phyloP scores from a whole-genome alignment of 768 basidiomycete species.

The Termitomyces sp. region DNA sequence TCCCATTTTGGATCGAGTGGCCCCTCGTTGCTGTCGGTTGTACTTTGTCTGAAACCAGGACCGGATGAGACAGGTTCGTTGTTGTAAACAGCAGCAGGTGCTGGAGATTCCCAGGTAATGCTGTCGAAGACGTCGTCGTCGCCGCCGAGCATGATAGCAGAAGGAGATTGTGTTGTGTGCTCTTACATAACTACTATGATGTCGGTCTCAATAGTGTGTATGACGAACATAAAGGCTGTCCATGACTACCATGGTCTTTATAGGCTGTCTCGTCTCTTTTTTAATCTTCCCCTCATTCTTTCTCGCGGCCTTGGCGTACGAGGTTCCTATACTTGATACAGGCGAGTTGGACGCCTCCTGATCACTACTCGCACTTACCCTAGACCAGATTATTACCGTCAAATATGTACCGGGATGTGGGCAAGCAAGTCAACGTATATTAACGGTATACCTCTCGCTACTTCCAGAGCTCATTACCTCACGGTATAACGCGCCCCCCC shows the following conservation, averaged over 20 bases:
- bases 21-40: slow-evolving; percentile 61
- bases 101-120: slow-evolving; percentile 83
- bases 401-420: slow-evolving; percentile 97
- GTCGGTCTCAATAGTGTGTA: background rate
- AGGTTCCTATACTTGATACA: slow-evolving; percentile 63
- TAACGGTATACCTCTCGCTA: slow-evolving; percentile 52
- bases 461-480: background rate
- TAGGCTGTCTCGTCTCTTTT: slow-evolving; percentile 13
- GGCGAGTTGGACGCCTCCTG: slow-evolving; percentile 22
- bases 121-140: slow-evolving; percentile 90
- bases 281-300: slow-evolving; percentile 25
- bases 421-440: slow-evolving; percentile 72
- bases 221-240: slow-evolving; percentile 21
- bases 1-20: slow-evolving; percentile 90
- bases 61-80: slow-evolving; percentile 40
- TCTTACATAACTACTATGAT: slow-evolving; percentile 15
- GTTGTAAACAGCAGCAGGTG: slow-evolving; percentile 43
- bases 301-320: slow-evolving; percentile 41
- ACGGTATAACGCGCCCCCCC: slow-evolving; percentile 9
- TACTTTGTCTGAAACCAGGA: slow-evolving; percentile 81
- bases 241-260: slow-evolving; percentile 16
- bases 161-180: background rate
- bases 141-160: slow-evolving; percentile 63
- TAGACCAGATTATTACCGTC: slow-evolving; percentile 63
- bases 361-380: slow-evolving; percentile 4